phyloP scores from a whole-genome alignment of 208 protist species.

The Crithidia sp. region DNA sequence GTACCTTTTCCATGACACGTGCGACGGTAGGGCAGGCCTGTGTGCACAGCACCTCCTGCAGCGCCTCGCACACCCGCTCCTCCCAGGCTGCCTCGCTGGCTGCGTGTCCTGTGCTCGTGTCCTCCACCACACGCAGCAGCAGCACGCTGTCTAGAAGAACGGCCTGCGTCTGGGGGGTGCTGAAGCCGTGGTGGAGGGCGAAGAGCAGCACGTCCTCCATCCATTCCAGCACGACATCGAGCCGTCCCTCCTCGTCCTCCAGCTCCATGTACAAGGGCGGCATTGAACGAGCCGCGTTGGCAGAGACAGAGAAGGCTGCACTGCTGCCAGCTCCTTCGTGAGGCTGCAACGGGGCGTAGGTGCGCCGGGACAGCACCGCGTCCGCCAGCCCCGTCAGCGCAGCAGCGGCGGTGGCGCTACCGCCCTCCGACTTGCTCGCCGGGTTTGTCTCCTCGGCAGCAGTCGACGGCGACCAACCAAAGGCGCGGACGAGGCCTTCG shows the following conservation, averaged over 20 bases:
- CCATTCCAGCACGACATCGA: constrained; percentile 71
- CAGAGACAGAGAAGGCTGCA: too few relatives aligned
- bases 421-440: neutral
- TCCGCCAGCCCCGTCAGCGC: constrained; percentile 20
- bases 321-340: neutral
- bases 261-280: constrained; percentile 35
- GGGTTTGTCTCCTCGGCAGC: constrained; percentile 4
- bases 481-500: constrained; percentile 32
- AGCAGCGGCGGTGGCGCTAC: neutral
- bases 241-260: constrained; percentile 45
- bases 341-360: neutral
- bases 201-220: constrained; percentile 73
- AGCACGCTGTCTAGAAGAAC: constrained; percentile 66
- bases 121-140: constrained; percentile 50
- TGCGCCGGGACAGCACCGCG: constrained; percentile 24
- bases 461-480: constrained; percentile 35
- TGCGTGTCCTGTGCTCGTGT: neutral
- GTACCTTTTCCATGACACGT: constrained; percentile 38
- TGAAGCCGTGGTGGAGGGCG: constrained; percentile 45
- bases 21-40: constrained; percentile 55
- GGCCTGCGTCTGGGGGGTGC: constrained; percentile 60
- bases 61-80: constrained; percentile 29
- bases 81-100: constrained; percentile 14
- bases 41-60: constrained; percentile 51
- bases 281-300: neutral